Evolutionary conservation across 2,329 filamentous ascomycete species (phyloP), one percentile per base, ranked within the genome.

Genomic region (Claviceps fusiformis): DNA sequence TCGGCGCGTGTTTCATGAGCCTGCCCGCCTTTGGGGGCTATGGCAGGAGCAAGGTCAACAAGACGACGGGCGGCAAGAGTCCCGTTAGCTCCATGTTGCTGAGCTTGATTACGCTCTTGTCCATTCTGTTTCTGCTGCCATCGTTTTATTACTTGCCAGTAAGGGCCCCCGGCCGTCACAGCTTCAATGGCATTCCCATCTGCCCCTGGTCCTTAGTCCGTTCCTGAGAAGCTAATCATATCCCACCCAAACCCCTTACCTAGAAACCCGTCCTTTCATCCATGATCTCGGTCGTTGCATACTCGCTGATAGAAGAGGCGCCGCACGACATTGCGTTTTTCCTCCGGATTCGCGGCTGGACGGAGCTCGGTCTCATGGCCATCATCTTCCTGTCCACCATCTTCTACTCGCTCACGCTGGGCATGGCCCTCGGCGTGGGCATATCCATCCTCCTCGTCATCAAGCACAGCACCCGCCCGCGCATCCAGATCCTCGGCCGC

Each of bases 111-210:
- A 89, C 92, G 0, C 73, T 96, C 27, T 70, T 95, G 50, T 89
- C 85, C 64, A 85, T 95, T 50, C 66, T 89, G 45, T 93, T 89
- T 64, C 73, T 97, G 49, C 73, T 97, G 33, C 91, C 92, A 0
- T 95, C 90, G 67, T 92, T 98, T 63, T 95, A 95, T 73, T 97
- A 90, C 67, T 79, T 98, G 50, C 93, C 93, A n/a, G 89, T 93
- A 72, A n/a, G 9, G 31, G 4, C 8, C 31, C 31, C 31, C 31
- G n/a, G n/a, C n/a, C n/a, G n/a, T n/a, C n/a, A n/a, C n/a, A n/a
- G n/a, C n/a, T n/a, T n/a, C n/a, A n/a, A n/a, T n/a, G n/a, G n/a
- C n/a, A n/a, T n/a, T n/a, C n/a, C n/a, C n/a, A n/a, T n/a, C n/a
- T n/a, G n/a, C n/a, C n/a, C n/a, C n/a, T n/a, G n/a, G n/a, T n/a